Conservation (phyloP, 352 stramenopile genomes). For the Phytophthora pisi region DNA sequence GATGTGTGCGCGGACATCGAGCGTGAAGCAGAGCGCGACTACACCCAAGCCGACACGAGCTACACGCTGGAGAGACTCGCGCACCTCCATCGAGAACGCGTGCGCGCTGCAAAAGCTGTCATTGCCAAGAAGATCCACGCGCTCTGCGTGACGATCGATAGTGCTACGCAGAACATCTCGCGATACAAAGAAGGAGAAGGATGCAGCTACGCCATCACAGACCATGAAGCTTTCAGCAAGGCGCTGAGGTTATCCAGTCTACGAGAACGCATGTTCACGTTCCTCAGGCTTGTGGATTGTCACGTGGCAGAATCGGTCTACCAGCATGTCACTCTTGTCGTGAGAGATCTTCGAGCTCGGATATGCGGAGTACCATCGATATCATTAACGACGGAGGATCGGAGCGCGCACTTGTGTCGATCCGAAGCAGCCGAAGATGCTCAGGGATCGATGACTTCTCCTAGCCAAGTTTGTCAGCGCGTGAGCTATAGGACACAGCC, state of each 20-base stretch:
- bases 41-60: constrained; percentile 16
- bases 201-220: constrained; percentile 21
- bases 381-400: neutral
- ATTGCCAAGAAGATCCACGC: constrained; percentile 24
- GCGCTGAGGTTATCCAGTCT: constrained; percentile 39
- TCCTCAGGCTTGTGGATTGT: constrained; percentile 55
- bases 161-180: constrained; percentile 21
- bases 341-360: constrained; percentile 37
- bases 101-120: constrained; percentile 14
- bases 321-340: constrained; percentile 37
- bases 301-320: constrained; percentile 54
- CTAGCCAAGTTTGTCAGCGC: neutral
- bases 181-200: constrained; percentile 12
- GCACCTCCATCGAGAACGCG: constrained; percentile 27
- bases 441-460: neutral
- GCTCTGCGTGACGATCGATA: constrained; percentile 33
- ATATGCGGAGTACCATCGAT: constrained; percentile 34
- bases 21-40: constrained; percentile 16
- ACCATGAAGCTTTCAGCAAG: constrained; percentile 27
- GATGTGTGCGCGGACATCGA: constrained; percentile 29
- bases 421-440: neutral
- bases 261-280: constrained; percentile 59
- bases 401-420: constrained; percentile 2
- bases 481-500: constrained; percentile 13
- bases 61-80: constrained; percentile 21